Base-by-base conservation (phyloP, 768 basidiomycete species). In the Hygrocybe punicea region DNA sequence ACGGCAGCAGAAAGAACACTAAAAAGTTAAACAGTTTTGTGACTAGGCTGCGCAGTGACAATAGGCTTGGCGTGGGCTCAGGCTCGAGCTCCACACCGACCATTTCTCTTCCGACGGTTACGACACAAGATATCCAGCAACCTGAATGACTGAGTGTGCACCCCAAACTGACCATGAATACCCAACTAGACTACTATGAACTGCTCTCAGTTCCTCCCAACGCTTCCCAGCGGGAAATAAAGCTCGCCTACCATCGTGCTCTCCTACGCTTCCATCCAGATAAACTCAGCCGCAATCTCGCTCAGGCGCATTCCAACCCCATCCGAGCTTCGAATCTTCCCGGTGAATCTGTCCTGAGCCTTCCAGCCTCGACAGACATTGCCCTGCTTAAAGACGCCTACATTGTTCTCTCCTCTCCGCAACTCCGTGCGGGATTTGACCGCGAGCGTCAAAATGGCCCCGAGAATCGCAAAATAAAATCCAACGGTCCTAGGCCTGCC, bases 341-440 rank as follows among this genome's bases (percentile, higher is more conserved):
- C 16, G 23, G 8, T 8, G 29, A 29, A 29, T 29, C 29, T 29
- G 29, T 29, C 29, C 29, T 29, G 21, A 23, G 6, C 13, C 17
- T 29, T 24, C 11, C 42, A 19, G 5, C 1, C 5, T 29, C 42
- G 9, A 21, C 23, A n/a, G 47, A 53, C 59, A 79, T 91, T 55
- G 78, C 80, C 4, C 61, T 81, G 37, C 73, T 93, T 51, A 84
- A 86, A 62, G 79, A 85, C 49, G 91, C 91, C 0, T 90, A 87
- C 63, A 63, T 61, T 36, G 84, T 81, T 0, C 81, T 93, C 2
- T 82, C 82, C 10, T 73, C 82, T 8, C 70, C 76, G 0, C 62
- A 71, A 16, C 71, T 74, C 9, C 82, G 89, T 1, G 68, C 71
- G 16, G 65, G 69, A 55, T 85, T 89, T 60, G 85, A 92, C 55